phyloP scores from a whole-genome alignment of 2,329 filamentous ascomycete species.

The Tolypocladium pustulatum region DNA sequence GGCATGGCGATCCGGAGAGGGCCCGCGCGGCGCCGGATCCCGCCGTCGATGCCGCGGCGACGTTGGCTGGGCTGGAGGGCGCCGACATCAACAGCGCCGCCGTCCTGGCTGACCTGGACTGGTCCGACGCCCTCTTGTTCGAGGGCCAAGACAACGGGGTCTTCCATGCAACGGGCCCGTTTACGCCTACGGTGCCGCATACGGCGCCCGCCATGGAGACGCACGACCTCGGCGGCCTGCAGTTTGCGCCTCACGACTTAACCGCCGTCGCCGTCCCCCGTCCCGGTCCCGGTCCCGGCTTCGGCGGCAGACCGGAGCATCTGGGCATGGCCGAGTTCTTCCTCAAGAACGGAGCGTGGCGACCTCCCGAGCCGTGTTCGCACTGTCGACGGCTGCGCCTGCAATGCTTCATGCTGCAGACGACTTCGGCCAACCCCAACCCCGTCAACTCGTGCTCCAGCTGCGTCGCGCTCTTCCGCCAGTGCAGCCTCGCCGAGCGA shows the following conservation, averaged over 20 bases:
- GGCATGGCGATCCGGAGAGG: background rate
- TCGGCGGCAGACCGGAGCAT: conserved; percentile 1
- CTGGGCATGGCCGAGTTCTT: conserved; percentile 26
- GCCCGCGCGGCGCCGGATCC: background rate
- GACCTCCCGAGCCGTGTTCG: conserved; percentile 29
- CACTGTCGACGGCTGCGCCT: conserved; percentile 33
- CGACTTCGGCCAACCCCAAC: conserved; percentile 35
- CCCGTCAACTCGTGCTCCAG: conserved; percentile 36
- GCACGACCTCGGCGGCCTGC: background rate
- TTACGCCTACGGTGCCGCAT: background rate
- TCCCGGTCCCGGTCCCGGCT: background rate
- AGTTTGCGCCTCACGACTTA: background rate
- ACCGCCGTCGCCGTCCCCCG: background rate
- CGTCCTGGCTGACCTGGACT: conserved; percentile 3
- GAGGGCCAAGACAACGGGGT: background rate
- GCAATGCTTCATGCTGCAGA: conserved; percentile 37
- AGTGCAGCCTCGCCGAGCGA: conserved; percentile 34
- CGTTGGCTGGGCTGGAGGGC: background rate
- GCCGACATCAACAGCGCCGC: background rate
- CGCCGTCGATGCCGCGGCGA: background rate
- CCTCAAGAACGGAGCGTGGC: conserved; percentile 28
- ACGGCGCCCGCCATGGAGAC: conserved; percentile 1
- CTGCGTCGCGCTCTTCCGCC: conserved; percentile 37
- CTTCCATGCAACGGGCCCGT: background rate
- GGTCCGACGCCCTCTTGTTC: conserved; percentile 4